Evolutionary conservation across 805 yeast genomes (phyloP), one percentile per base, ranked within the genome.

Genomic region (Candida boidinii): DNA sequence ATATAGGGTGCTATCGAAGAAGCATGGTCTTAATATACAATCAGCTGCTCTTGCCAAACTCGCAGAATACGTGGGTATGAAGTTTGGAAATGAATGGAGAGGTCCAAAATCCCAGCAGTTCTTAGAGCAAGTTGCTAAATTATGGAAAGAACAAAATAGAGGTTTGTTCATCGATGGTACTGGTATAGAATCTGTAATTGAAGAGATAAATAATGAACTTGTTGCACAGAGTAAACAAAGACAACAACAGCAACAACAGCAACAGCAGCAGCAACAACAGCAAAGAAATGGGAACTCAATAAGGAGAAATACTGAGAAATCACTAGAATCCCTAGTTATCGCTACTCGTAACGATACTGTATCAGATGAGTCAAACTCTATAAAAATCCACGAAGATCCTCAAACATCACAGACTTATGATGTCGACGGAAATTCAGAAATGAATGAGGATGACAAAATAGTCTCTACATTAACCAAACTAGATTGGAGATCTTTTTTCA

Each of bases 61-160:
- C 21, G 83, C 96, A 1, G 76, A 75, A n/a, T 70, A 74, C 33
- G 65, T 92, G 17, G 92, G 96, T 2, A 66, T 64, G 26, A 68
- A 69, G 28, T 88, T 78, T 55, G 97, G 97, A 9, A 72, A 71
- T 7, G 87, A 86, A 31, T 90, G 98, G 97, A 71, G 83, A 45
- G 72, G 81, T 8, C 62, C 73, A 0, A 64, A 66, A 36, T 66
- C 85, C 1, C 82, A 78, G 45, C 53, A 61, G 33, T 70, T 76
- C 43, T 51, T 90, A 17, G 97, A 92, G 48, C 79, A 76, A 7
- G 68, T 90, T 13, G 96, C 94, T 3, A 64, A 70, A 24, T 45
- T 72, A 4, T 90, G 97, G 97, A 87, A 86, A 46, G 82, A 75
- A 29, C 95, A 87, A 48, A 95, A 85, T 35, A 64, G 90, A 28